Conservation (phyloP, 176 grass and related monocot species). For the Pontederia paniculata region DNA sequence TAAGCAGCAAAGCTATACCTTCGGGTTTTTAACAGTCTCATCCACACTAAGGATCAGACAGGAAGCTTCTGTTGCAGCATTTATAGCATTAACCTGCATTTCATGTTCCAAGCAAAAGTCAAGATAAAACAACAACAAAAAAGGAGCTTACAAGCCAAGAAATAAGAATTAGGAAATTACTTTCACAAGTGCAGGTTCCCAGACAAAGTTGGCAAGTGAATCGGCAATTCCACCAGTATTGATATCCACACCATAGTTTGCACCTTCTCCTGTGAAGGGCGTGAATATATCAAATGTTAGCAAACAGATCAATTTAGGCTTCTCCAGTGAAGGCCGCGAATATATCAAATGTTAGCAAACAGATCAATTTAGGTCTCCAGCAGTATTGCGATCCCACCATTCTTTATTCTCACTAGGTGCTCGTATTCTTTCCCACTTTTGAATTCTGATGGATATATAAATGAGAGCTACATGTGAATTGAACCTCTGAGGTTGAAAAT, state of each 20-base stretch:
- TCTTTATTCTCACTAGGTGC: constrained; percentile 11
- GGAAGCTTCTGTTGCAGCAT: constrained; percentile 69
- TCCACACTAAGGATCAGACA: constrained; percentile 93
- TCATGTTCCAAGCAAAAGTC: neutral
- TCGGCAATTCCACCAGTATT: constrained; percentile 85
- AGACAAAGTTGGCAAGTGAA: constrained; percentile 95
- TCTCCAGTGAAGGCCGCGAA: constrained; percentile 35
- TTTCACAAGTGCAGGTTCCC: constrained; percentile 99
- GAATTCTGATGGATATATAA: too few relatives aligned
- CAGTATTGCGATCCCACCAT: neutral
- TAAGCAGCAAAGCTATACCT: constrained; percentile 37
- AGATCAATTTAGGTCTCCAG: too few relatives aligned
- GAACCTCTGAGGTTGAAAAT: too few relatives aligned
- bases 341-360: too few relatives aligned
- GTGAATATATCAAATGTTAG: neutral
- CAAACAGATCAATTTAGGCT: too few relatives aligned
- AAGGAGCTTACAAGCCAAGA: neutral
- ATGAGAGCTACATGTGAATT: too few relatives aligned
- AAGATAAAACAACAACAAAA: neutral
- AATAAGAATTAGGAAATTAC: constrained; percentile 32
- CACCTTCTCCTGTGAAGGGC: constrained; percentile 52
- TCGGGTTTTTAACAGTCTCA: constrained; percentile 94
- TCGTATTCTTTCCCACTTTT: neutral
- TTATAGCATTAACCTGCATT: constrained; percentile 96
- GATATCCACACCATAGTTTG: constrained; percentile 93